These are phyloP conservation scores for Agaricus sinodeliciosus DNA, from an alignment of 768 basidiomycete genomes.

Conservation along the genomic window DNA sequence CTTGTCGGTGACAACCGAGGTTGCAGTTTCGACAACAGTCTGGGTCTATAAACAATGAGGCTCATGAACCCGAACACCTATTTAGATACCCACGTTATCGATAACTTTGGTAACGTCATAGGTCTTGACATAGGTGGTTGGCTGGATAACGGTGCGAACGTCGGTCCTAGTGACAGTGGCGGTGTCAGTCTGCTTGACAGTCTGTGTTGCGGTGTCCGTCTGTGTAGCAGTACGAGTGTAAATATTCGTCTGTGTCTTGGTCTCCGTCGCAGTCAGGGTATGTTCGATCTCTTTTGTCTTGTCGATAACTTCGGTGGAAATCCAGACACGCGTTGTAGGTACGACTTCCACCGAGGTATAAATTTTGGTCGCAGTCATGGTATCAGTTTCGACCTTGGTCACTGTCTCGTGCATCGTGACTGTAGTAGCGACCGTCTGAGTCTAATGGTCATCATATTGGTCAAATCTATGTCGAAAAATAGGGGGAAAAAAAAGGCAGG, in stretches of 20 bases:
- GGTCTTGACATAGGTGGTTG: constrained; percentile 51
- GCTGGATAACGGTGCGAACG: constrained; percentile 43
- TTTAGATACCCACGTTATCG: constrained; percentile 41
- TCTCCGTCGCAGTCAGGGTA: constrained; percentile 60
- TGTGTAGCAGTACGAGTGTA: constrained; percentile 44
- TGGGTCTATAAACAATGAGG: constrained; percentile 32
- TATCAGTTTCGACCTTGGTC: constrained; percentile 32
- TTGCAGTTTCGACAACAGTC: constrained; percentile 47
- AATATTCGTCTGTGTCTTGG: constrained; percentile 46
- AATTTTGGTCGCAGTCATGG: constrained; percentile 33
- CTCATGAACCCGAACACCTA: neutral
- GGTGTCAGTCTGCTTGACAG: constrained; percentile 46
- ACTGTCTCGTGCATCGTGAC: constrained; percentile 36
- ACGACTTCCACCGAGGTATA: constrained; percentile 47
- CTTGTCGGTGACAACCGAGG: constrained; percentile 42
- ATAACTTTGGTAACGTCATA: constrained; percentile 51
- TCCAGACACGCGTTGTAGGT: constrained; percentile 61
- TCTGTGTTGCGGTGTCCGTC: constrained; percentile 43
- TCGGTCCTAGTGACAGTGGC: constrained; percentile 51
- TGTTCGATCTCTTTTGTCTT: constrained; percentile 47
- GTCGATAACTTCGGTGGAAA: constrained; percentile 61
- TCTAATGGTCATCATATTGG: constrained; percentile 12
- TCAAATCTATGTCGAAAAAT: no score
- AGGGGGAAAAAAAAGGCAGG: neutral
- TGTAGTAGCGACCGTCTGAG: constrained; percentile 32